Conservation (phyloP, 2,329 filamentous ascomycete species). For the Chrysoporthe puriensis region DNA sequence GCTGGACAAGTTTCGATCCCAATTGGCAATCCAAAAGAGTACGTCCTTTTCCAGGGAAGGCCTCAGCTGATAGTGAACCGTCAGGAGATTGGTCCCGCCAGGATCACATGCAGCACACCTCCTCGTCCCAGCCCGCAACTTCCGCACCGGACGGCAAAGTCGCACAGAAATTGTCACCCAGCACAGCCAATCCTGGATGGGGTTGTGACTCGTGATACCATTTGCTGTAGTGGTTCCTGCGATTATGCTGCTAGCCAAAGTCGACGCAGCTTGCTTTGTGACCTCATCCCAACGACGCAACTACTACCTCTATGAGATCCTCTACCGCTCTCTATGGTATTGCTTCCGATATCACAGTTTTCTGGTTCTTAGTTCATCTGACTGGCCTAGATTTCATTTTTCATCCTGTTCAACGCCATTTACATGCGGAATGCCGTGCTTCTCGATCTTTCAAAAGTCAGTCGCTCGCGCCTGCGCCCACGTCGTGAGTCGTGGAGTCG, state of each 20-base stretch:
- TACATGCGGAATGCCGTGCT: constrained; percentile 17
- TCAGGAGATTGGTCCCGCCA: neutral
- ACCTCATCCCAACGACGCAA: neutral
- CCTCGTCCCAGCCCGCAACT: no score
- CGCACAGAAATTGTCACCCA: constrained; percentile 3
- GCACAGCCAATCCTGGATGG: neutral
- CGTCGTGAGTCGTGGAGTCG: neutral
- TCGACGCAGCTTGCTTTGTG: no score
- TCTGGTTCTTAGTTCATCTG: neutral
- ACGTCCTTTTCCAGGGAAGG: neutral
- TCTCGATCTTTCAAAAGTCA: constrained; percentile 11
- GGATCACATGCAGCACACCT: neutral
- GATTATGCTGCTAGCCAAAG: neutral
- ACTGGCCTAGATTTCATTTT: constrained; percentile 4
- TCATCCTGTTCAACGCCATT: constrained; percentile 8
- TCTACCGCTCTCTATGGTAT: neutral
- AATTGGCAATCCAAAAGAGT: neutral
- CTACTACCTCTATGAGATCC: neutral
- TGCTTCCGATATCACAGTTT: neutral
- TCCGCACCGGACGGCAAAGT: neutral
- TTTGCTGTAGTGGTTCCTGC: neutral
- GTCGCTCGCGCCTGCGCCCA: constrained; percentile 5
- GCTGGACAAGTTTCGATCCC: neutral
- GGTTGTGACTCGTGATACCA: neutral
- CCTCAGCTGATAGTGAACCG: neutral